A percentile compares a stretch with the other conserved stretches of the same genome.
Evolutionary conservation across 1,284 basidiomycete genomes (phyloP).

Genomic region (Serendipita sp.): DNA sequence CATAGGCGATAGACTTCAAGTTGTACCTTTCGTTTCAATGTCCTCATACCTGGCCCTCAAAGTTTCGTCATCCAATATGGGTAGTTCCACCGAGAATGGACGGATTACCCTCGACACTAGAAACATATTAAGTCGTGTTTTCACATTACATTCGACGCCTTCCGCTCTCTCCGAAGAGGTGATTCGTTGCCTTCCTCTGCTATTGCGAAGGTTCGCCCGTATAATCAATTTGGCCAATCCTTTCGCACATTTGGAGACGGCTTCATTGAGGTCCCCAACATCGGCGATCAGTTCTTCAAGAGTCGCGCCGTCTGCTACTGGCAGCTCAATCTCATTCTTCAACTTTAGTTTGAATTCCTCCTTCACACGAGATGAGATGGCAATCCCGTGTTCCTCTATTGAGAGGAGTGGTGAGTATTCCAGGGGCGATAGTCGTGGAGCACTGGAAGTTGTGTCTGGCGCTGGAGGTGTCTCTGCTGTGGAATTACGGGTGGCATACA

Average conservation of each 20-base stretch:
- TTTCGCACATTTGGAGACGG: background rate
- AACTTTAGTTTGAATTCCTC: constrained; percentile 1
- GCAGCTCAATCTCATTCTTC: background rate
- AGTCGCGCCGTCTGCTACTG: background rate
- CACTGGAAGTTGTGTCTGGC: too few species aligned
- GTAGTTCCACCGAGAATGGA: background rate
- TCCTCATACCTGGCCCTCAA: background rate
- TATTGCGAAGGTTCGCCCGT: background rate
- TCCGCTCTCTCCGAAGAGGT: background rate
- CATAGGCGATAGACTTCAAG: background rate
- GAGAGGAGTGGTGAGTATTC: too few species aligned
- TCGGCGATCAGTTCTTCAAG: background rate
- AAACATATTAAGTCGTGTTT: background rate
- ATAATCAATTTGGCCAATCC: background rate
- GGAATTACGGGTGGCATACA: too few species aligned
- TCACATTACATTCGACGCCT: background rate
- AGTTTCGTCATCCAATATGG: background rate
- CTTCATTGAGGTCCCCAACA: background rate
- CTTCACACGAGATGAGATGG: background rate
- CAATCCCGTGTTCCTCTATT: background rate
- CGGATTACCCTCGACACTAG: background rate
- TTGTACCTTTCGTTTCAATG: background rate
- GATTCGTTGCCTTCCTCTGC: background rate
- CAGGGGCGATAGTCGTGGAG: too few species aligned
- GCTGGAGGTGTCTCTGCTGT: too few species aligned